Evolutionary conservation across 169 alveolate genomes (phyloP).

Genomic region (Cryptosporidium parvum): DNA sequence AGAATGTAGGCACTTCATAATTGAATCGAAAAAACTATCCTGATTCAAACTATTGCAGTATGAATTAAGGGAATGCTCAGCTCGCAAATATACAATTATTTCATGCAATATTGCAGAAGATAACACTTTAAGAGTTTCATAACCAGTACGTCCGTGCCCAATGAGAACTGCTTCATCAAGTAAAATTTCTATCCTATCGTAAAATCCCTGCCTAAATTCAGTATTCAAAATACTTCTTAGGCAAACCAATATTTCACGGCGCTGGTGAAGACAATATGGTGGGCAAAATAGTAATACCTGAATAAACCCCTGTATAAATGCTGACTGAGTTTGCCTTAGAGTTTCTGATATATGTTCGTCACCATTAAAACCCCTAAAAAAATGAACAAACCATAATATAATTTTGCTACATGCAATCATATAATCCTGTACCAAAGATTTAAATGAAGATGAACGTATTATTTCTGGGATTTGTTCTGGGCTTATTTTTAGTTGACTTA

Average conservation of each 20-base stretch:
- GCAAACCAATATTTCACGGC: slow-evolving; percentile 73
- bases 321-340: slow-evolving; percentile 61
- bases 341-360: slow-evolving; percentile 64
- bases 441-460: slow-evolving; percentile 28
- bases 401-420: slow-evolving; percentile 74
- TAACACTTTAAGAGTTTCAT: slow-evolving; percentile 65
- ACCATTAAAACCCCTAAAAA: slow-evolving; percentile 55
- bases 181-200: slow-evolving; percentile 31
- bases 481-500: slow-evolving; percentile 28
- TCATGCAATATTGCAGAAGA: slow-evolving; percentile 73
- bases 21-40: slow-evolving; percentile 43
- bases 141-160: slow-evolving; percentile 74
- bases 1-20: slow-evolving; percentile 61
- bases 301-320: slow-evolving; percentile 60
- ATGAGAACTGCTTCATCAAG: slow-evolving; percentile 64
- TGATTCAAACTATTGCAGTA: slow-evolving; percentile 36
- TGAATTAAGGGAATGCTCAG: slow-evolving; percentile 27
- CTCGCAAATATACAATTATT: slow-evolving; percentile 37
- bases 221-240: slow-evolving; percentile 61
- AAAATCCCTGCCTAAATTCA: slow-evolving; percentile 64
- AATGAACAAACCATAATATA: slow-evolving; percentile 60
- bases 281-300: slow-evolving; percentile 58
- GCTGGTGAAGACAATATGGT: slow-evolving; percentile 66
- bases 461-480: slow-evolving; percentile 57
- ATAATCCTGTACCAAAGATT: slow-evolving; percentile 65